These are phyloP conservation scores for Rhodofomes roseus DNA, from an alignment of 1,284 basidiomycete species.

Conservation along the genomic window DNA sequence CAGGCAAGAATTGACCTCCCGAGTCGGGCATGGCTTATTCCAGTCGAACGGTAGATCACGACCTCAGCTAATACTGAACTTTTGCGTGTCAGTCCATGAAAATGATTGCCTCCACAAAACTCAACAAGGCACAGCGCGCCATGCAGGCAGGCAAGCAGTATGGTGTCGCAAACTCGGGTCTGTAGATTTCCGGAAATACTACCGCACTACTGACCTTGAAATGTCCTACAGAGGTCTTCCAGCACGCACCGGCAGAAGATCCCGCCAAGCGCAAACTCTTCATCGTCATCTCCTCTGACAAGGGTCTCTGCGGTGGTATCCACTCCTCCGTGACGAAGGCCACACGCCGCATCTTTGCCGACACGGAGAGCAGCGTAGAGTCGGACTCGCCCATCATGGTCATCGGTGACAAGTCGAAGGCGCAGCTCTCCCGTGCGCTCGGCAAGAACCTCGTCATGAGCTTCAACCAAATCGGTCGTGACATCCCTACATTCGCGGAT, in stretches of 20 bases:
- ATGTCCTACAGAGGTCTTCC: conserved; percentile 72
- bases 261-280: conserved; percentile 77
- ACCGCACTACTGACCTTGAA: neutral
- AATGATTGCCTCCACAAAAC: conserved; percentile 98
- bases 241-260: conserved; percentile 63
- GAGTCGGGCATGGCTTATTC: too few relatives aligned
- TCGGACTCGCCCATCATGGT: conserved; percentile 75
- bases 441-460: conserved; percentile 75
- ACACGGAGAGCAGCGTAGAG: conserved; percentile 51
- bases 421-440: conserved; percentile 76
- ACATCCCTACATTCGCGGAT: conserved; percentile 96
- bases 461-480: conserved; percentile 97
- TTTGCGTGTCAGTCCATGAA: conserved; percentile 83
- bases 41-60: neutral
- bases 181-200: conserved; percentile 27
- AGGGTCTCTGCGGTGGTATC: conserved; percentile 99
- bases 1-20: too few relatives aligned
- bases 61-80: neutral
- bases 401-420: conserved; percentile 97
- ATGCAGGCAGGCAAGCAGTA: conserved; percentile 95
- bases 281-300: conserved; percentile 95
- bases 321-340: conserved; percentile 96
- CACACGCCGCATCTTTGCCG: conserved; percentile 67
- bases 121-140: conserved; percentile 92
- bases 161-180: conserved; percentile 91